Base-by-base conservation (phyloP, 345 rosid genomes). In the Gynandropsis gynandra region DNA sequence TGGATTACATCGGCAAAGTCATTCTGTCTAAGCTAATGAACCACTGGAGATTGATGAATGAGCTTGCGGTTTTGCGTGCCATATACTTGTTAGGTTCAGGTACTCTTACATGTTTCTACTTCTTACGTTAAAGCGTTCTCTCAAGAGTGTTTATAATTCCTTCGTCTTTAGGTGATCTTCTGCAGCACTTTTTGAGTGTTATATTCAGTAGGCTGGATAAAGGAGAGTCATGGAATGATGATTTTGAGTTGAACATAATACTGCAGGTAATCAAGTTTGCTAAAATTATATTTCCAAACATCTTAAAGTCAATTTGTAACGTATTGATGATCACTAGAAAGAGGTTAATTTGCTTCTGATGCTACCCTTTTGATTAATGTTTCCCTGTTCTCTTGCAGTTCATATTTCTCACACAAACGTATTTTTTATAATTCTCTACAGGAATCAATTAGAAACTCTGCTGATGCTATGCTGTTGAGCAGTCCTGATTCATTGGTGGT, bases 41-140 rank as follows among this genome's bases (percentile, higher is more conserved):
- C 53, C 94, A 81, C 51, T 92, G 97, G 98, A 80, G 79, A 74
- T 61, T 92, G 78, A 85, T 85, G 95, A 93, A 87, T 50, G 97
- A 92, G 74, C 97, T 92, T 64, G 80, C 89, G n/a, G 82, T 87
- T 45, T 61, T 92, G 74, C 97, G 97, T 63, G 93, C 88, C 61
- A 87, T 92, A 51, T 92, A 79, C 83, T 75, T 92, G 79, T 68
- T 92, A 77, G 98, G 98, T 42, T 92, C 98, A 68, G 98, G 96
- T 87, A 65, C 38, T 16, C 39, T 37, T 18, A 38, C 29, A 65
- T 54, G 41, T 60, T 35, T 34, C 63, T 48, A 57, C 33, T n/a
- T 54, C 36, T 50, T 42, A 55, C 36, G 24, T 40, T 54, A 35
- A 40, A 34, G 49, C 67, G 14, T 27, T 35, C 4, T 58, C 16